Percentiles rank a stretch among this genome's conserved stretches.
Evolutionary conservation across 2,329 filamentous ascomycete genomes (phyloP).

Genomic region (Colletotrichum simmondsii): DNA sequence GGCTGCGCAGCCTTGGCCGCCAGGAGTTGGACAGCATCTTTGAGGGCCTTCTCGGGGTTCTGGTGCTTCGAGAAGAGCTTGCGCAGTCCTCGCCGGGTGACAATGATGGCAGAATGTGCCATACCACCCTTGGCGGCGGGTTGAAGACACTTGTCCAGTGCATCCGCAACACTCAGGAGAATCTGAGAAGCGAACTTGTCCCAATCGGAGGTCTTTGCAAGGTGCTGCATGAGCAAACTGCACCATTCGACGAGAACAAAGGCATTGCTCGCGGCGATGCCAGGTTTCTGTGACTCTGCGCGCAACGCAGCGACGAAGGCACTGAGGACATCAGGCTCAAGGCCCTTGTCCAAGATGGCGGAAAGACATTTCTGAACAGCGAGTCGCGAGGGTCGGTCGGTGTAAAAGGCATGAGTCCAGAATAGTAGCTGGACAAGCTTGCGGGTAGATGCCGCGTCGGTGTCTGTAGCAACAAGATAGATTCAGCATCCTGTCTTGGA

Average conservation of each 20-base stretch:
- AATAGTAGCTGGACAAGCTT: slow-evolving; percentile 80
- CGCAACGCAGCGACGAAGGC: slow-evolving; percentile 75
- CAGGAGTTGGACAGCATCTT: slow-evolving; percentile 72
- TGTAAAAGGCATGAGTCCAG: slow-evolving; percentile 86
- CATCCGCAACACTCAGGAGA: slow-evolving; percentile 75
- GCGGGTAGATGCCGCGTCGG: slow-evolving; percentile 60
- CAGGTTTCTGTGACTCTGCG: slow-evolving; percentile 78
- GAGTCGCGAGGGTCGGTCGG: slow-evolving; percentile 84
- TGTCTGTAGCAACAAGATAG: slow-evolving; percentile 46
- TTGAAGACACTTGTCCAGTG: slow-evolving; percentile 81
- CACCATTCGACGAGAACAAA: slow-evolving; percentile 95
- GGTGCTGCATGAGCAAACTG: slow-evolving; percentile 79
- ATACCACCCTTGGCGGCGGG: slow-evolving; percentile 72
- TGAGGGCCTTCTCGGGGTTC: slow-evolving; percentile 70
- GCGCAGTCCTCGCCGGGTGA: slow-evolving; percentile 83
- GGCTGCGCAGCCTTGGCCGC: slow-evolving; percentile 74
- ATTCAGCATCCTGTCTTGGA: slow-evolving; percentile 14
- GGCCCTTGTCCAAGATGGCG: slow-evolving; percentile 69
- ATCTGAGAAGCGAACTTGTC: slow-evolving; percentile 73
- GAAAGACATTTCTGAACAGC: slow-evolving; percentile 85
- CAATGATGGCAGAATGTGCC: slow-evolving; percentile 77
- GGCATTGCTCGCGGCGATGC: slow-evolving; percentile 81
- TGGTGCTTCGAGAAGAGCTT: slow-evolving; percentile 72
- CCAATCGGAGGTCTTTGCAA: slow-evolving; percentile 72
- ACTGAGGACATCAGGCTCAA: slow-evolving; percentile 68